Percentiles rank a stretch among this genome's conserved stretches.
These are phyloP conservation scores for Ganoderma meredithae DNA, from an alignment of 1,284 basidiomycete genomes.

Conservation along the genomic window DNA sequence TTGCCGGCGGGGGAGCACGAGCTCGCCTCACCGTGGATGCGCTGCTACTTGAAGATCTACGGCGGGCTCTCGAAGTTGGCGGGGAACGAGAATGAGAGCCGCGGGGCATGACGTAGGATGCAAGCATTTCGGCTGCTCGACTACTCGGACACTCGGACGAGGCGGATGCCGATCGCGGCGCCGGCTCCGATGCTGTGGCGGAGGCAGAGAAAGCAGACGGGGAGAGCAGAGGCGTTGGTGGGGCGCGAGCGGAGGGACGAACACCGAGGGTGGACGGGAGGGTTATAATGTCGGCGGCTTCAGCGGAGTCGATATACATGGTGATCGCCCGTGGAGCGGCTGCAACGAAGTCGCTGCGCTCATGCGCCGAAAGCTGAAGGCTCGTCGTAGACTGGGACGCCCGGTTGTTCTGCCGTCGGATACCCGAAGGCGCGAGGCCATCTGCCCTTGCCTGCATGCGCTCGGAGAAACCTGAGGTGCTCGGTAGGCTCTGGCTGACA, in stretches of 20 bases:
- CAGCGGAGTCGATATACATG: conserved; percentile 68
- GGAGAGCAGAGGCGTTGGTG: conserved; percentile 41
- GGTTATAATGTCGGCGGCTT: conserved; percentile 57
- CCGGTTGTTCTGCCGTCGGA: conserved; percentile 31
- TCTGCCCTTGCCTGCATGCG: conserved; percentile 32
- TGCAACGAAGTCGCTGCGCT: conserved; percentile 62
- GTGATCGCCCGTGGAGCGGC: conserved; percentile 77
- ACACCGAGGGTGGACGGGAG: conserved; percentile 78
- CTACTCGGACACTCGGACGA: neutral
- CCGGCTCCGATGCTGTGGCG: conserved; percentile 30
- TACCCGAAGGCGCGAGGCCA: conserved; percentile 57
- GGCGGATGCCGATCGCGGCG: conserved; percentile 16
- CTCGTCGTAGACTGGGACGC: conserved; percentile 40
- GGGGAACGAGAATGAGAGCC: conserved; percentile 30
- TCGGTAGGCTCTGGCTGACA: conserved; percentile 62
- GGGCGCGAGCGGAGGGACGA: conserved; percentile 52
- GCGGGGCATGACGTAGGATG: conserved; percentile 38
- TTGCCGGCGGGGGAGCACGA: conserved; percentile 37
- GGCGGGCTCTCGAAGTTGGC: conserved; percentile 24
- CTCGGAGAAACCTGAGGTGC: conserved; percentile 31
- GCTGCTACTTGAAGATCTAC: conserved; percentile 34
- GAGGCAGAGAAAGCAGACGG: conserved; percentile 29
- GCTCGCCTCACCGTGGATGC: conserved; percentile 28
- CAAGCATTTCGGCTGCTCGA: conserved; percentile 35
- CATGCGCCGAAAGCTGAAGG: conserved; percentile 58